Conservation (phyloP, 1,139 yeast genomes). For the Taphrina flavorubra region DNA sequence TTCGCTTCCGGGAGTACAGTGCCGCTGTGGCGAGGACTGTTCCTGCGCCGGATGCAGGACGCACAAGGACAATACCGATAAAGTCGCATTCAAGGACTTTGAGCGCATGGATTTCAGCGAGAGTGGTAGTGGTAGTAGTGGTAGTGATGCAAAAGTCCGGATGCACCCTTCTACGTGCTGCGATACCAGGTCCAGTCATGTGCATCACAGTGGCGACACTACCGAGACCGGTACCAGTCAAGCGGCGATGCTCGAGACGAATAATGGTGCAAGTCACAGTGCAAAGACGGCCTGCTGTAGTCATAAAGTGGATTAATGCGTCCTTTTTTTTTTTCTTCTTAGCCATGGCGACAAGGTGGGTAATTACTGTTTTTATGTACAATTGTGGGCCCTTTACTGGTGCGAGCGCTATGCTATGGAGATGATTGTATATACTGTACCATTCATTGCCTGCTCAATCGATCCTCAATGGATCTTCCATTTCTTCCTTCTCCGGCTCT, state of each 20-base stretch:
- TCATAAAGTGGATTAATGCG: neutral
- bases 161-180: constrained; percentile 35
- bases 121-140: neutral
- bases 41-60: constrained; percentile 36
- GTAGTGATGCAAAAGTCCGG: constrained; percentile 3
- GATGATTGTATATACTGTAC: neutral
- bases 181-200: constrained; percentile 33
- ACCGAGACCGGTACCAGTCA: neutral
- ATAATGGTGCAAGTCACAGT: neutral
- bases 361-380: neutral
- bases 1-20: constrained; percentile 31
- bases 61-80: constrained; percentile 24
- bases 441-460: neutral
- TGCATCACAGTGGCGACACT: neutral
- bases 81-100: constrained; percentile 24
- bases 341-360: neutral
- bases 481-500: constrained; percentile 3
- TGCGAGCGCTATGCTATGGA: neutral
- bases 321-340: neutral
- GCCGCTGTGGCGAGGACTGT: constrained; percentile 37
- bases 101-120: constrained; percentile 34
- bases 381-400: neutral
- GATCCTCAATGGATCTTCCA: constrained; percentile 21
- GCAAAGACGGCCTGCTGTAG: neutral
- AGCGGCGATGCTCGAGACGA: neutral